A percentile compares a stretch with the other conserved stretches of the same genome.
Conservation (phyloP, 805 yeast genomes). For the Candida khao-thaluensis region DNA sequence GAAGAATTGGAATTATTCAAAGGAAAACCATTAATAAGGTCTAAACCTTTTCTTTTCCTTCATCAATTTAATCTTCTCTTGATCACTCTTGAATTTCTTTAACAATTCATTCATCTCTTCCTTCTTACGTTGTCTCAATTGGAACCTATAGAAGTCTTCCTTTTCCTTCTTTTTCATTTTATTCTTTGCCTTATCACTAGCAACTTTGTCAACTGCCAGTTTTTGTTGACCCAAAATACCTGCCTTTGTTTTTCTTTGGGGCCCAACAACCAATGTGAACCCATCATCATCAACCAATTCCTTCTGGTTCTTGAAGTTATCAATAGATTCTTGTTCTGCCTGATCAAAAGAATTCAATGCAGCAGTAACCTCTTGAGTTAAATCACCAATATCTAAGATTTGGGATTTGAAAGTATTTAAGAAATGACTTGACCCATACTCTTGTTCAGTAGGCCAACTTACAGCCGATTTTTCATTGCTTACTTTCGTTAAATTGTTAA, state of each 20-base stretch:
- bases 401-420: slow-evolving; percentile 32
- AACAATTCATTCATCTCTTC: slow-evolving; percentile 86
- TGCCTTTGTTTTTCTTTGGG: slow-evolving; percentile 77
- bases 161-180: slow-evolving; percentile 74
- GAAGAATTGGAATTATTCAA: no score
- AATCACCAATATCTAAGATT: slow-evolving; percentile 47
- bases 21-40: slow-evolving; percentile 74
- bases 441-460: slow-evolving; percentile 39
- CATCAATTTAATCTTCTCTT: slow-evolving; percentile 76
- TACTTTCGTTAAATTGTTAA: slow-evolving; percentile 57
- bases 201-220: slow-evolving; percentile 33
- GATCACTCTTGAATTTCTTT: slow-evolving; percentile 84
- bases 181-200: slow-evolving; percentile 37
- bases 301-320: slow-evolving; percentile 53
- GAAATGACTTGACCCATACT: slow-evolving; percentile 43
- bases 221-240: slow-evolving; percentile 61
- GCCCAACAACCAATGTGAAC: slow-evolving; percentile 84
- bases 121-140: slow-evolving; percentile 90
- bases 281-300: slow-evolving; percentile 88
- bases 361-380: slow-evolving; percentile 57
- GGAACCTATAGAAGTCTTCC: slow-evolving; percentile 93
- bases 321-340: slow-evolving; percentile 63
- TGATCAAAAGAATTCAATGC: slow-evolving; percentile 66
- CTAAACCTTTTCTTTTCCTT: slow-evolving; percentile 79
- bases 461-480: slow-evolving; percentile 22